These are phyloP conservation scores for Trypanosoma avium DNA, from an alignment of 208 protist species.

Conservation along the genomic window DNA sequence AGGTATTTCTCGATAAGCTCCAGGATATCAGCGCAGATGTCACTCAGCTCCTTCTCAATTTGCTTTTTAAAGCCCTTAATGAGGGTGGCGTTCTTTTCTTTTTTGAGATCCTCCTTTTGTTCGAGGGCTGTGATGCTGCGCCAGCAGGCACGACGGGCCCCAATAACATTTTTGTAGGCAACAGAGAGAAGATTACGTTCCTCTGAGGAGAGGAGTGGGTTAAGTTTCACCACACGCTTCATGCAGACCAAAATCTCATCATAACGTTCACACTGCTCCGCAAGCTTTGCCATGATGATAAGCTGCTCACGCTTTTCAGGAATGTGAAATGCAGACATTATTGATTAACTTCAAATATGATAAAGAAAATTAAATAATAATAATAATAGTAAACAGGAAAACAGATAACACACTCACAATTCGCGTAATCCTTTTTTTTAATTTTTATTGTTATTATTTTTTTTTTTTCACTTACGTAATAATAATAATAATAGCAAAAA, in stretches of 20 bases:
- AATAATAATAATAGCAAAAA: too few species aligned
- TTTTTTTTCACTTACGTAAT: slow-evolving; percentile 5
- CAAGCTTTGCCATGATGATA: slow-evolving; percentile 96
- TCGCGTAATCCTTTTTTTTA: too few species aligned
- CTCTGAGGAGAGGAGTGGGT: slow-evolving; percentile 96
- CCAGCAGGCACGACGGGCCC: slow-evolving; percentile 98
- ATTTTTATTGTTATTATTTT: background rate
- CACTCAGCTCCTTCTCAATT: slow-evolving; percentile 97
- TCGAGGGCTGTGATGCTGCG: slow-evolving; percentile 98
- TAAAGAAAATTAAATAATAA: too few species aligned
- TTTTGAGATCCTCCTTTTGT: slow-evolving; percentile 93
- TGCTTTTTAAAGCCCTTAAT: slow-evolving; percentile 96
- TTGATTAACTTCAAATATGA: background rate
- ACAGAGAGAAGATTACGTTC: slow-evolving; percentile 99
- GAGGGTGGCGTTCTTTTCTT: slow-evolving; percentile 89
- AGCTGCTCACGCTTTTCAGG: slow-evolving; percentile 93
- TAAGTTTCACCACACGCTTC: slow-evolving; percentile 96
- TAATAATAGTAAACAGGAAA: background rate
- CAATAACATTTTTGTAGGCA: slow-evolving; percentile 99
- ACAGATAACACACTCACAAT: background rate
- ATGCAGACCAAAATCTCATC: slow-evolving; percentile 99
- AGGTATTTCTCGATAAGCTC: slow-evolving; percentile 96
- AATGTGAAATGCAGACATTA: slow-evolving; percentile 56
- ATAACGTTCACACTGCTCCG: slow-evolving; percentile 99
- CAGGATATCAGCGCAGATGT: slow-evolving; percentile 97